Evolutionary conservation across 2,329 filamentous ascomycete species (phyloP).

Genomic region (Sporothrix sp.): DNA sequence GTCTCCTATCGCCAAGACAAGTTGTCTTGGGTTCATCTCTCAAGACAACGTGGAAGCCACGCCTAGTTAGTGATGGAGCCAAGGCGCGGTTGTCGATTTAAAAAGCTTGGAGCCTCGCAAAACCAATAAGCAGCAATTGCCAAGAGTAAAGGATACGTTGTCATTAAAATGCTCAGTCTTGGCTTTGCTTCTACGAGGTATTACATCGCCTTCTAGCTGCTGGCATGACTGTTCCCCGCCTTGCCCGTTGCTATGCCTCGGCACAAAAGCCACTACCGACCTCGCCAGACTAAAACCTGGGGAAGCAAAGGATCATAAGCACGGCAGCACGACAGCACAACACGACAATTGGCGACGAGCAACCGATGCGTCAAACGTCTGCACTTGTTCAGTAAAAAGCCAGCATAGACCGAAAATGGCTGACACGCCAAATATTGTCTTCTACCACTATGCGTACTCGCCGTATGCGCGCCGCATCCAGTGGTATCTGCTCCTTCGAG

Average conservation of each 20-base stretch:
- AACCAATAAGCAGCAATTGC: neutral
- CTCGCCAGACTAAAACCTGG: conserved; percentile 1
- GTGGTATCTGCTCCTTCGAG: conserved; percentile 59
- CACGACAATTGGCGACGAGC: neutral
- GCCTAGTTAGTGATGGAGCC: too few species aligned
- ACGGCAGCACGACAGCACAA: neutral
- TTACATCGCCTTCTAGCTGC: neutral
- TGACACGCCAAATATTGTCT: conserved; percentile 34
- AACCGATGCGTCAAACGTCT: neutral
- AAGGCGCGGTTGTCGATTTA: neutral
- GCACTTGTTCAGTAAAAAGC: neutral
- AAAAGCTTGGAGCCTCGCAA: neutral
- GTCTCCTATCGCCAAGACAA: too few species aligned
- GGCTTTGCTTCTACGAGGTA: too few species aligned
- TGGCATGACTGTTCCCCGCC: neutral
- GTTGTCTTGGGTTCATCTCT: too few species aligned
- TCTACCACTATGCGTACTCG: conserved; percentile 59
- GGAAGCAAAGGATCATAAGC: too few species aligned
- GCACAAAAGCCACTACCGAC: neutral
- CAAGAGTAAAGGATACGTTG: neutral
- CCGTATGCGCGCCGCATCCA: conserved; percentile 53
- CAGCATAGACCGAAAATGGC: conserved; percentile 8
- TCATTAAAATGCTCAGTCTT: neutral
- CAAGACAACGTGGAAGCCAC: too few species aligned
- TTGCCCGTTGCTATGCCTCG: neutral